Conservation (phyloP, 176 grass and related monocot genomes). For the Echinochloa phyllopogon region DNA sequence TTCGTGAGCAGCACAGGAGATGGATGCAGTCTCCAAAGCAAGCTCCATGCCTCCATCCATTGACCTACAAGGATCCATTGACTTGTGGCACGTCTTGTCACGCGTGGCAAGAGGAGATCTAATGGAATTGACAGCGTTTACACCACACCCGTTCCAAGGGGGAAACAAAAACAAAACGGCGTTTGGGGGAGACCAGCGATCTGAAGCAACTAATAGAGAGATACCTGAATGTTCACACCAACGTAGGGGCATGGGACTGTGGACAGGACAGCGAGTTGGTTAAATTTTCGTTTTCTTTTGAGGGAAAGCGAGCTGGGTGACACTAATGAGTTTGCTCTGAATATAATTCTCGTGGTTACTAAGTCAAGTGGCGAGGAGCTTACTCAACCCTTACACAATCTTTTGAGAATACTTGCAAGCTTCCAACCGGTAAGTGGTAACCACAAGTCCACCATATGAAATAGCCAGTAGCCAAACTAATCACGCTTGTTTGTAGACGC, state of each 20-base stretch:
- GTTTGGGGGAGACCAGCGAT: neutral
- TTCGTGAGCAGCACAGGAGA: neutral
- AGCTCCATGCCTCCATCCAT: neutral
- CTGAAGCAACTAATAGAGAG: neutral
- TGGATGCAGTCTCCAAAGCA: slow-evolving; percentile 4
- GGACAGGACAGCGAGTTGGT: neutral
- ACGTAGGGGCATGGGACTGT: neutral
- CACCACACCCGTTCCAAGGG: neutral
- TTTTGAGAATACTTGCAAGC: neutral
- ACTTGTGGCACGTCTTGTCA: neutral
- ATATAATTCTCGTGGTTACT: slow-evolving; percentile 4
- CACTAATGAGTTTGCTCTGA: slow-evolving; percentile 7
- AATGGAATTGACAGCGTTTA: slow-evolving; percentile 30
- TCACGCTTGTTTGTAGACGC: neutral
- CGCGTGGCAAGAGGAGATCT: slow-evolving; percentile 9
- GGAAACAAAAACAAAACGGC: neutral
- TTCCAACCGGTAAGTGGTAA: neutral
- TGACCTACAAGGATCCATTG: slow-evolving; percentile 17
- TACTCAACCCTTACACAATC: neutral
- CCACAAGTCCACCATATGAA: neutral
- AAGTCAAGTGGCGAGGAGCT: slow-evolving; percentile 1
- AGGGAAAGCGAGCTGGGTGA: neutral
- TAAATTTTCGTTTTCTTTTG: neutral
- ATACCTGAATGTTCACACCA: slow-evolving; percentile 27
- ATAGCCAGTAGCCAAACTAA: neutral